These are phyloP conservation scores for Byssothecium circinans DNA, from an alignment of 2,329 filamentous ascomycete genomes.

Conservation along the genomic window DNA sequence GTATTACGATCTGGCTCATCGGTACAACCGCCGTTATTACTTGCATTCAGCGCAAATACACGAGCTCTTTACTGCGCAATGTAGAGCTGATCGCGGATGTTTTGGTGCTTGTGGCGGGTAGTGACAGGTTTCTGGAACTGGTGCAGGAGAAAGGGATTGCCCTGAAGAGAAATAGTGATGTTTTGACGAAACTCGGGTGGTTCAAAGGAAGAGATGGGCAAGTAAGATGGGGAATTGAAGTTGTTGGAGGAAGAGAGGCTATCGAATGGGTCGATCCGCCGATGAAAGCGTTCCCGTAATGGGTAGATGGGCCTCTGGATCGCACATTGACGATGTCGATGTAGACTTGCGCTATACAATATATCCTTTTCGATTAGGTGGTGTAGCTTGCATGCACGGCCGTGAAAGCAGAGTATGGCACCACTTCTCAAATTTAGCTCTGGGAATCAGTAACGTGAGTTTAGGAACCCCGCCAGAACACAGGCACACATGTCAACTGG, in stretches of 20 bases:
- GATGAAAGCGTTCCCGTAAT: too few relatives aligned
- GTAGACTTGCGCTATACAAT: too few relatives aligned
- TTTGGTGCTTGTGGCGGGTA: slow-evolving; percentile 25
- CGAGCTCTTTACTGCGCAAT: slow-evolving; percentile 17
- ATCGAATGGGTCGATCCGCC: slow-evolving; percentile 21
- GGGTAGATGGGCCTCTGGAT: too few relatives aligned
- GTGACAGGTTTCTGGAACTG: slow-evolving; percentile 23
- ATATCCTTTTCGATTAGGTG: too few relatives aligned
- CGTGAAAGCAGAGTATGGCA: too few relatives aligned
- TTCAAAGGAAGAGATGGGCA: slow-evolving; percentile 22
- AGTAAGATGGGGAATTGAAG: slow-evolving; percentile 26
- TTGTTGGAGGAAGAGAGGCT: slow-evolving; percentile 19
- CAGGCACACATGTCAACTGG: too few relatives aligned
- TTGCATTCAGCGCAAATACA: slow-evolving; percentile 21
- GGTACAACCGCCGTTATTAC: slow-evolving; percentile 16
- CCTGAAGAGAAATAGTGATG: slow-evolving; percentile 14
- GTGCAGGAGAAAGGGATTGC: slow-evolving; percentile 16
- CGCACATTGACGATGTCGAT: too few relatives aligned
- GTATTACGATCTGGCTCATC: slow-evolving; percentile 25
- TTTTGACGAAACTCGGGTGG: slow-evolving; percentile 21
- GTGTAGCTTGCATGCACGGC: too few relatives aligned
- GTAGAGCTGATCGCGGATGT: slow-evolving; percentile 28
- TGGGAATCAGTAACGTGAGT: too few relatives aligned
- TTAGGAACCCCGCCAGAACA: too few relatives aligned
- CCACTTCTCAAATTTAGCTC: too few relatives aligned